A percentile compares a stretch with the other conserved stretches of the same genome.
Conservation (phyloP, 140 eudicot species). For the Senecio squalidus region DNA sequence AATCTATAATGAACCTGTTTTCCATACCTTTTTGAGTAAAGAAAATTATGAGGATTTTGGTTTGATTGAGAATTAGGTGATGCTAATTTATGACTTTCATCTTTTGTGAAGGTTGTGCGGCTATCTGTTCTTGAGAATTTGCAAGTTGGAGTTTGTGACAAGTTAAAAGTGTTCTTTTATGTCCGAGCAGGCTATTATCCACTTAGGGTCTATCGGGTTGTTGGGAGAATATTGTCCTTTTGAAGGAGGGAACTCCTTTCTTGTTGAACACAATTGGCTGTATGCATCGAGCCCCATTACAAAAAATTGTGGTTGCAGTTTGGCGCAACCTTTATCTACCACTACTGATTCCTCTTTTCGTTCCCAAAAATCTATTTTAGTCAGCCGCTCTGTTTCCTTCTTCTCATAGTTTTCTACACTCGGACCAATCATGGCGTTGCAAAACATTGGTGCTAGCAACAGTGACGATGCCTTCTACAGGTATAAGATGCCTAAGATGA, state of each 20-base stretch:
- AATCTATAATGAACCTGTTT: no score
- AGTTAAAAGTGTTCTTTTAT: constrained; percentile 63
- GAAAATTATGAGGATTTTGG: no score
- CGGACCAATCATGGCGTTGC: constrained; percentile 67
- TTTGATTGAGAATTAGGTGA: no score
- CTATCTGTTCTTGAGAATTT: constrained; percentile 6
- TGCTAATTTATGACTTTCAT: neutral
- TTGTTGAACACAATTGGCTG: constrained; percentile 34
- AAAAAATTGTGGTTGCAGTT: constrained; percentile 44
- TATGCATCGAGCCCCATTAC: constrained; percentile 56
- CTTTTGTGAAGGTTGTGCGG: constrained; percentile 3
- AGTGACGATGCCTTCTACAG: constrained; percentile 96
- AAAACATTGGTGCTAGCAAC: constrained; percentile 96
- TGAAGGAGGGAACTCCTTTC: constrained; percentile 16
- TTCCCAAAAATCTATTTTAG: constrained; percentile 10
- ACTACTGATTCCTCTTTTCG: constrained; percentile 5
- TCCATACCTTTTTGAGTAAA: no score
- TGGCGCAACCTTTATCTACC: constrained; percentile 34
- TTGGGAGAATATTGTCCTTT: constrained; percentile 82
- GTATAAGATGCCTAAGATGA: constrained; percentile 94
- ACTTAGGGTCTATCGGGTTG: constrained; percentile 69
- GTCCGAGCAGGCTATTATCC: constrained; percentile 74
- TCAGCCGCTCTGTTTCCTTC: neutral
- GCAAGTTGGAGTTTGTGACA: constrained; percentile 43
- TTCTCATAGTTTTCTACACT: constrained; percentile 12